Evolutionary conservation across 179 eudicot genomes (phyloP).

Genomic region (Silene vulgaris): DNA sequence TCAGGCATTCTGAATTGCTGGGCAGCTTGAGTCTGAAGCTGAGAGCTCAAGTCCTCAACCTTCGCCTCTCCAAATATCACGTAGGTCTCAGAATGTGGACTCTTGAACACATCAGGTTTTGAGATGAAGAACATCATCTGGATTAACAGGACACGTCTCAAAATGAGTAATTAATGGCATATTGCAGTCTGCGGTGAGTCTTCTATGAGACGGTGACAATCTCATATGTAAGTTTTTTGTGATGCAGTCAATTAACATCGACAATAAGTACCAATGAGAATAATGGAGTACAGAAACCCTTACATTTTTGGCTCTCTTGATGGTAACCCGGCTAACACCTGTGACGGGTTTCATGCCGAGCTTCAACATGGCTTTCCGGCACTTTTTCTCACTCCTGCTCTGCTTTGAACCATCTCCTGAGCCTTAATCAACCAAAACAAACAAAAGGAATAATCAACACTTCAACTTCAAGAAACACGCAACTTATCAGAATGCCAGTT

Average conservation of each 20-base stretch:
- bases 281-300: not conserved
- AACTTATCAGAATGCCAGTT: not conserved
- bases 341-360: slow-evolving; percentile 75
- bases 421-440: slow-evolving; percentile 28
- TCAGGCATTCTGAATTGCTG: slow-evolving; percentile 84
- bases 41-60: slow-evolving; percentile 89
- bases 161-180: not conserved
- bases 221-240: too few relatives aligned
- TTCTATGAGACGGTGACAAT: too few relatives aligned
- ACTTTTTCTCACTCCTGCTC: slow-evolving; percentile 83
- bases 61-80: slow-evolving; percentile 83
- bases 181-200: too few relatives aligned
- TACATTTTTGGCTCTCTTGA: slow-evolving; percentile 72
- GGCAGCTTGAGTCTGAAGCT: slow-evolving; percentile 82
- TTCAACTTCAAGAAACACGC: not conserved
- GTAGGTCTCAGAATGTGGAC: slow-evolving; percentile 80
- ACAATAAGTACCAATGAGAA: not conserved
- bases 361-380: slow-evolving; percentile 82
- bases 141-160: slow-evolving; percentile 11
- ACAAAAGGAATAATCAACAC: not conserved
- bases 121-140: slow-evolving; percentile 77
- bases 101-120: slow-evolving; percentile 81
- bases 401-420: slow-evolving; percentile 52
- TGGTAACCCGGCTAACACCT: slow-evolving; percentile 74
- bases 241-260: not conserved